Evolutionary conservation across 1,139 yeast genomes (phyloP).

Genomic region (Hemisphaericaspora xylanilytica): DNA sequence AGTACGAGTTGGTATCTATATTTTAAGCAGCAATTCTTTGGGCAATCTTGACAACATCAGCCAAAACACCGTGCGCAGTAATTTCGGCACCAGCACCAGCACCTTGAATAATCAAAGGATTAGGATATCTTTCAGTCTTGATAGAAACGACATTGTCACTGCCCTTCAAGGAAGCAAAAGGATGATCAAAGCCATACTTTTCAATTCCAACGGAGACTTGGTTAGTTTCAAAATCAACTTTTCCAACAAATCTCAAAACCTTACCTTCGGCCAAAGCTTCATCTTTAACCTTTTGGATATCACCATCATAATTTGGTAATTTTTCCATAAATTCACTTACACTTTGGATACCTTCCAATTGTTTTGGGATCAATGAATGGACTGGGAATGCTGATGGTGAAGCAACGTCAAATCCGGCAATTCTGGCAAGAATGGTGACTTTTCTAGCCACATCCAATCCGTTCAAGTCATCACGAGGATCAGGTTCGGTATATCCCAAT

Average conservation of each 20-base stretch:
- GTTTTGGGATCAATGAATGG: constrained; percentile 85
- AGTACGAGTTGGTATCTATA: too few species aligned
- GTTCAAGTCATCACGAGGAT: constrained; percentile 96
- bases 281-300: constrained; percentile 71
- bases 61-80: constrained; percentile 97
- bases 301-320: constrained; percentile 79
- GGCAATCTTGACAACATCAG: constrained; percentile 87
- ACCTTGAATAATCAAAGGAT: constrained; percentile 94
- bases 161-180: constrained; percentile 93
- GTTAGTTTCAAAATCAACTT: constrained; percentile 70
- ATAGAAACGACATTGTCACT: constrained; percentile 94
- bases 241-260: constrained; percentile 91
- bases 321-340: constrained; percentile 77
- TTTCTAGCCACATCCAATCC: constrained; percentile 98
- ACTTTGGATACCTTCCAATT: constrained; percentile 68
- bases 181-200: constrained; percentile 82
- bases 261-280: constrained; percentile 81
- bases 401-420: constrained; percentile 80
- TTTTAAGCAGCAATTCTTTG: constrained; percentile 62
- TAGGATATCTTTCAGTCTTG: constrained; percentile 84
- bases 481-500: constrained; percentile 97
- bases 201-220: constrained; percentile 83
- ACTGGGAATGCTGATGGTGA: constrained; percentile 97
- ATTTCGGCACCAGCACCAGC: constrained; percentile 99
- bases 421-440: constrained; percentile 91